Conservation (phyloP, 208 protist species). For the Leishmania amazonensis region DNA sequence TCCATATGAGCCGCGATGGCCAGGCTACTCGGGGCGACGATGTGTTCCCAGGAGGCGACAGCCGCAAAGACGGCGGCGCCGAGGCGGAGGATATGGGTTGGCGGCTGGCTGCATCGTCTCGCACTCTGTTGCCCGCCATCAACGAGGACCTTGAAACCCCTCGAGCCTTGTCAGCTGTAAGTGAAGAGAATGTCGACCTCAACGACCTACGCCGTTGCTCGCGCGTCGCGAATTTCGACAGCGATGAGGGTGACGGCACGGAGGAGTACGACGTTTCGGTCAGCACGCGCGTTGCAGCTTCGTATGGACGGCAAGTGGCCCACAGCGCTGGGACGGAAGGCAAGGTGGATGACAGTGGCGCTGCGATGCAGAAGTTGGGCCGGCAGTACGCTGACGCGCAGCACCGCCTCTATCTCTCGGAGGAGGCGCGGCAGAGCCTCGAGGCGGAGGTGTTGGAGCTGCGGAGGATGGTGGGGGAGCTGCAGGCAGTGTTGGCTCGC, state of each 20-base stretch:
- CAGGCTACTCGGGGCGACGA: background rate
- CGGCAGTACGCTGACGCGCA: constrained; percentile 50
- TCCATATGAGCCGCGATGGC: constrained; percentile 7
- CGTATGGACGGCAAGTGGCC: background rate
- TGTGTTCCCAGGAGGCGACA: background rate
- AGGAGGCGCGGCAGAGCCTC: constrained; percentile 36
- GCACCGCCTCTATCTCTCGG: constrained; percentile 36
- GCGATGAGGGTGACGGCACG: constrained; percentile 13
- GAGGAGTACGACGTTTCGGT: constrained; percentile 27
- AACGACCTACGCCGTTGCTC: constrained; percentile 11
- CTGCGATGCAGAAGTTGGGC: constrained; percentile 42
- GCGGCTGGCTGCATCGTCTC: background rate
- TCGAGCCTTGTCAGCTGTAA: background rate
- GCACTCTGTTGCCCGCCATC: background rate
- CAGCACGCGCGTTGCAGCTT: constrained; percentile 26
- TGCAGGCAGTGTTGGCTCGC: constrained; percentile 11
- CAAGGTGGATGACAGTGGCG: constrained; percentile 28
- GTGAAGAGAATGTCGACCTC: constrained; percentile 16
- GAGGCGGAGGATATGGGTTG: constrained; percentile 13
- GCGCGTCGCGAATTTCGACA: constrained; percentile 3
- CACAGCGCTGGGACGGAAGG: background rate
- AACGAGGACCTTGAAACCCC: background rate
- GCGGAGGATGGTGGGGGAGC: constrained; percentile 14
- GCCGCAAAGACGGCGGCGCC: background rate
- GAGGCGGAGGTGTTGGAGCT: constrained; percentile 44